Base-by-base conservation (phyloP, 306 rosid species). In the Fragaria ananassa region DNA sequence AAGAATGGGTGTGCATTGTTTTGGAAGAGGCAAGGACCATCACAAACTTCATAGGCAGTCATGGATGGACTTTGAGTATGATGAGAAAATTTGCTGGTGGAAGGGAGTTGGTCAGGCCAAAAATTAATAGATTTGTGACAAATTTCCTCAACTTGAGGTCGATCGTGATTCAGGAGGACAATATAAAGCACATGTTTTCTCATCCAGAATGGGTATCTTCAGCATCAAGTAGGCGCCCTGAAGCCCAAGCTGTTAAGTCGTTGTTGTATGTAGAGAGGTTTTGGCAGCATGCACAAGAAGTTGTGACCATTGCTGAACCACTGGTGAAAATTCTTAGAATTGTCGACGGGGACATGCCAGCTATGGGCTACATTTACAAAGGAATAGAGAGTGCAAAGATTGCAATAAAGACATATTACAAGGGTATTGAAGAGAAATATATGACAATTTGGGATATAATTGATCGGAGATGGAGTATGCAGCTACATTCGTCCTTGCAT, bases 341-440 rank as follows among this genome's bases (percentile, higher is more conserved):
- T 41, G 90, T 89, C 77, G 94, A 89, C 34, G 93, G 91, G 39
- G 97, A 89, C 79, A 87, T 89, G 92, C 91, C 94, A 23, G 88
- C 88, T 31, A 86, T 89, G 88, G 91, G 97, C 47, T 87, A 88
- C 80, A 77, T 89, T 70, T 83, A 77, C 70, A 87, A 86, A 79
- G 91, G 84, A 78, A 83, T 91, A 42, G 92, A 87, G 83, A 86
- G 83, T 86, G 86, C 87, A 72, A 89, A 89, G 84, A 65, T 31
- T 77, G 72, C 80, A 69, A 82, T 88, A 77, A 86, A 86, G 77
- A 25, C 81, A 66, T 84, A 85, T 78, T 89, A 85, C 75, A 82
- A 89, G 77, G 94, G 89, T 41, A 49, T 78, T 12, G 92, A 83
- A 82, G 88, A 87, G 79, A 87, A 86, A 37, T 91, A 86, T 79